phyloP scores from a whole-genome alignment of 331 rosid species.

The Phaseolus coccineus region DNA sequence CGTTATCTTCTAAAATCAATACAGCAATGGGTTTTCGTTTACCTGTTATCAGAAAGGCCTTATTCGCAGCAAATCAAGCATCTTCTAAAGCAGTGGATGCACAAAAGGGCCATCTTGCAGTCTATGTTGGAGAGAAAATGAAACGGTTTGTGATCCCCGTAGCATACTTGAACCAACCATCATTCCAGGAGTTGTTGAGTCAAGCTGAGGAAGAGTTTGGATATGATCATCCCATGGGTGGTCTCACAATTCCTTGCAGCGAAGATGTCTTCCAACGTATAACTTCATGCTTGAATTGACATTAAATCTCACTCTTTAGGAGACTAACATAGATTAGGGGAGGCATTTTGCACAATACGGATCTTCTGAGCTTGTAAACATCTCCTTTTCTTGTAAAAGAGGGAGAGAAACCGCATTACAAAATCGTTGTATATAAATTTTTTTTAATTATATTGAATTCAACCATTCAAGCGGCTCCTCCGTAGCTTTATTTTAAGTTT shows the following conservation, averaged over 20 bases:
- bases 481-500: neutral
- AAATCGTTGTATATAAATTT: too few relatives aligned
- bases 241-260: slow-evolving; percentile 38
- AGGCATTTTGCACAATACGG: too few relatives aligned
- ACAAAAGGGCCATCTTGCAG: neutral
- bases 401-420: too few relatives aligned
- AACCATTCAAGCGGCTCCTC: neutral
- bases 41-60: neutral
- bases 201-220: slow-evolving; percentile 43
- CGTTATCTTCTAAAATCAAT: too few relatives aligned
- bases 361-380: too few relatives aligned
- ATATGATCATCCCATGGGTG: slow-evolving; percentile 19
- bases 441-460: too few relatives aligned
- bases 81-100: neutral
- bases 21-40: neutral
- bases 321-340: too few relatives aligned
- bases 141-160: slow-evolving; percentile 45
- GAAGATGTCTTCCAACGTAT: slow-evolving; percentile 1
- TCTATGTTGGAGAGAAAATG: slow-evolving; percentile 40
- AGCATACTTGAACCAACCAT: slow-evolving; percentile 11
- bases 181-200: neutral
- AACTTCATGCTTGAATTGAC: neutral
- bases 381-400: too few relatives aligned
- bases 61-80: neutral
- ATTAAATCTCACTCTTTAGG: neutral